Evolutionary conservation across 2,329 filamentous ascomycete genomes (phyloP).

Genomic region (Colletotrichum sp.): DNA sequence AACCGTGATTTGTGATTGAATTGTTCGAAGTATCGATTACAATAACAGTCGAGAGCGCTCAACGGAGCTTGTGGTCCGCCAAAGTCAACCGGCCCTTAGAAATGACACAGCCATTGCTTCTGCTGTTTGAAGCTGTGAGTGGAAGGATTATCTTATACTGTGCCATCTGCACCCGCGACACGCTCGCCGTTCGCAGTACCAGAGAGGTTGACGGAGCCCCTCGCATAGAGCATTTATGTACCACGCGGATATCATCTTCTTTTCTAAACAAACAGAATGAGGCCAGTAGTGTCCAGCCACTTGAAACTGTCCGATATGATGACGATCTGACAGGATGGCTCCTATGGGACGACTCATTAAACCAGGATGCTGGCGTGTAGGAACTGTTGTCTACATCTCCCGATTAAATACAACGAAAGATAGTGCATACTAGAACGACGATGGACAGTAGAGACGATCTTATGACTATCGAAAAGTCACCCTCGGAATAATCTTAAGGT

Average conservation of each 20-base stretch:
- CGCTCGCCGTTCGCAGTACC: background rate
- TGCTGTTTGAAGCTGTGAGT: background rate
- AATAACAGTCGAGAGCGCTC: background rate
- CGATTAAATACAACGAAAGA: rapidly evolving
- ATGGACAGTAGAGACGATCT: background rate
- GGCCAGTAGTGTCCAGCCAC: too few relatives aligned
- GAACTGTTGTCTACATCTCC: background rate
- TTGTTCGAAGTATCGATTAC: background rate
- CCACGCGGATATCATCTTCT: background rate
- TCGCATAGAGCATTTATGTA: background rate
- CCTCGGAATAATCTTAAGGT: background rate
- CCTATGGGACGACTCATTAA: background rate
- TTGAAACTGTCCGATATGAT: background rate
- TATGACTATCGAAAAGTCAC: rapidly evolving
- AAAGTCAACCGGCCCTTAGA: background rate
- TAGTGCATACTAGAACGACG: background rate
- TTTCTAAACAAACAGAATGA: background rate
- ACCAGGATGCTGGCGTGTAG: background rate
- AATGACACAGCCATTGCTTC: too few relatives aligned
- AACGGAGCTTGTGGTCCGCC: background rate
- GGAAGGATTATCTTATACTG: background rate
- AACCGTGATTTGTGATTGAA: rapidly evolving
- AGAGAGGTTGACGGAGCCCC: background rate
- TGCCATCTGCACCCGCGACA: background rate
- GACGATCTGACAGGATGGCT: background rate